phyloP scores from a whole-genome alignment of 148 eudicot species.

The Nyssa sinensis region DNA sequence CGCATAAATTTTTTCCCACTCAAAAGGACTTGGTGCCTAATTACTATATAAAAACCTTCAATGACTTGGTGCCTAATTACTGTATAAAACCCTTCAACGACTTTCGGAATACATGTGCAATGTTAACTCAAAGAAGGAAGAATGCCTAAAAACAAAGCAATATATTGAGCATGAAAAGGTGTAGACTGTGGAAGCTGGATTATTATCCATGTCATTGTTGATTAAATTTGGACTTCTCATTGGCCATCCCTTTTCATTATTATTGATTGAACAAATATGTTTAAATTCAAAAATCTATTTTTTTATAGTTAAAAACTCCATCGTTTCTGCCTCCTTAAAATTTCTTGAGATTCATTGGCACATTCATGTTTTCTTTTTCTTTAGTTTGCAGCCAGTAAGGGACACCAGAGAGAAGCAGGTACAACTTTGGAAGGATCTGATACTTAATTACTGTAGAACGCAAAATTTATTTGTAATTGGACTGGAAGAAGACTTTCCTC shows the following conservation, averaged over 20 bases:
- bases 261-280: neutral
- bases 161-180: no score
- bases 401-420: slow-evolving; percentile 93
- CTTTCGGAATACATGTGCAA: no score
- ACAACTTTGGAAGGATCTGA: slow-evolving; percentile 96
- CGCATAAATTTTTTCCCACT: no score
- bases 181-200: no score
- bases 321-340: neutral
- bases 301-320: neutral
- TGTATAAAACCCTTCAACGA: no score
- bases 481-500: slow-evolving; percentile 79
- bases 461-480: slow-evolving; percentile 70
- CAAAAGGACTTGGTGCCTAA: no score
- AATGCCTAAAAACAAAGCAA: no score
- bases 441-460: slow-evolving; percentile 77
- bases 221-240: neutral
- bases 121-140: no score
- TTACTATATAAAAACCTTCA: no score
- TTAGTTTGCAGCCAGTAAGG: slow-evolving; percentile 90
- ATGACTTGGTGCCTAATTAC: no score
- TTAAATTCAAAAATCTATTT: neutral
- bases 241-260: neutral
- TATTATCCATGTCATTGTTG: no score
- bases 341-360: neutral
- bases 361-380: neutral